phyloP scores from a whole-genome alignment of 179 eudicot genomes.

The Silene noctiflora region DNA sequence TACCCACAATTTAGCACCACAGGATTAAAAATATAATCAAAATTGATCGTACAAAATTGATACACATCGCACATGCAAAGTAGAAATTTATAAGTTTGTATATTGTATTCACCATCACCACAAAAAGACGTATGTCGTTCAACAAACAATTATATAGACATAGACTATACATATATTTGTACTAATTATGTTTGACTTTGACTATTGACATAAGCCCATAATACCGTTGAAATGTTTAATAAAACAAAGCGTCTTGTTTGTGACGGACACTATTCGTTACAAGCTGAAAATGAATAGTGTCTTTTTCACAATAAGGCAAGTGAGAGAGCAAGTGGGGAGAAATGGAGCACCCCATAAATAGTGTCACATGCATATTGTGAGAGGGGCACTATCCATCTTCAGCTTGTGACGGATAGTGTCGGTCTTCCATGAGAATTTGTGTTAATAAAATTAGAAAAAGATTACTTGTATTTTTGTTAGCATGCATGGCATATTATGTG shows the following conservation, averaged over 20 bases:
- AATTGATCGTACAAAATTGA: neutral
- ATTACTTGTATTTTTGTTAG: neutral
- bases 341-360: too few relatives aligned
- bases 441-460: constrained; percentile 11
- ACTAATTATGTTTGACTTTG: constrained; percentile 25
- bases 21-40: neutral
- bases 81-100: constrained; percentile 6
- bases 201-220: constrained; percentile 23
- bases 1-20: too few relatives aligned
- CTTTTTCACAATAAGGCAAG: too few relatives aligned
- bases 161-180: neutral
- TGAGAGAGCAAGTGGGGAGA: too few relatives aligned
- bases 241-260: too few relatives aligned
- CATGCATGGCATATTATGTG: constrained; percentile 12
- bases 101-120: neutral
- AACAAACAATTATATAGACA: constrained; percentile 19
- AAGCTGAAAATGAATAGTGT: too few relatives aligned
- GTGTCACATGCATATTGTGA: too few relatives aligned
- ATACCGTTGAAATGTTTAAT: constrained; percentile 9
- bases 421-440: too few relatives aligned
- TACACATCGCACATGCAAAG: constrained; percentile 19
- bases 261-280: too few relatives aligned
- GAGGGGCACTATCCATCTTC: too few relatives aligned
- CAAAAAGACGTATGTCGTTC: constrained; percentile 20
- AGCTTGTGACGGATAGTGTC: too few relatives aligned